Conservation (phyloP, 1,139 yeast genomes). For the Pichia sp. region DNA sequence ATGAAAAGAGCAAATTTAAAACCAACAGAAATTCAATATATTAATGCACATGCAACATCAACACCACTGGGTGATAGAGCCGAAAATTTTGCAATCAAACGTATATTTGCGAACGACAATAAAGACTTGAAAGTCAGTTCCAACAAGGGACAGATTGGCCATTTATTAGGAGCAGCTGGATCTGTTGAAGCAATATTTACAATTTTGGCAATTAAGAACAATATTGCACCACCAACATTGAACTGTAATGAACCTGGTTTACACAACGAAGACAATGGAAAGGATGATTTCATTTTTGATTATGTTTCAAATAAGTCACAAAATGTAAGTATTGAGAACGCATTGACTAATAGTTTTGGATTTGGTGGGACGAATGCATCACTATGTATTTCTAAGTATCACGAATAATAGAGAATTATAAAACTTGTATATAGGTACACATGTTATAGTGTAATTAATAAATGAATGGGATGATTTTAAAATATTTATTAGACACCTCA, state of each 20-base stretch:
- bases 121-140: conserved; percentile 49
- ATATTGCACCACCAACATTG: conserved; percentile 70
- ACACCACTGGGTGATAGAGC: conserved; percentile 86
- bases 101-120: conserved; percentile 37
- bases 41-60: conserved; percentile 97
- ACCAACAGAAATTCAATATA: conserved; percentile 53
- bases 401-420: background rate
- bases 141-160: conserved; percentile 91
- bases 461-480: conserved; percentile 35
- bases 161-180: conserved; percentile 93
- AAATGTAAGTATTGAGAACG: conserved; percentile 29
- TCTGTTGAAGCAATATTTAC: conserved; percentile 87
- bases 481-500: conserved; percentile 6
- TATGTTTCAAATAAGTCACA: conserved; percentile 50
- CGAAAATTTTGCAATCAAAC: conserved; percentile 68
- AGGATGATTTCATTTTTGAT: conserved; percentile 46
- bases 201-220: conserved; percentile 52
- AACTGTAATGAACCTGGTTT: conserved; percentile 56
- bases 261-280: conserved; percentile 34
- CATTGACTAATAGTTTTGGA: conserved; percentile 87
- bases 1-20: conserved; percentile 41
- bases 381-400: conserved; percentile 37
- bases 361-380: conserved; percentile 96
- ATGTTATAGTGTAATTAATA: conserved; percentile 10
- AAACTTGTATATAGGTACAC: background rate